Evolutionary conservation across 768 basidiomycete species (phyloP).

Genomic region (Pholiota conissans): DNA sequence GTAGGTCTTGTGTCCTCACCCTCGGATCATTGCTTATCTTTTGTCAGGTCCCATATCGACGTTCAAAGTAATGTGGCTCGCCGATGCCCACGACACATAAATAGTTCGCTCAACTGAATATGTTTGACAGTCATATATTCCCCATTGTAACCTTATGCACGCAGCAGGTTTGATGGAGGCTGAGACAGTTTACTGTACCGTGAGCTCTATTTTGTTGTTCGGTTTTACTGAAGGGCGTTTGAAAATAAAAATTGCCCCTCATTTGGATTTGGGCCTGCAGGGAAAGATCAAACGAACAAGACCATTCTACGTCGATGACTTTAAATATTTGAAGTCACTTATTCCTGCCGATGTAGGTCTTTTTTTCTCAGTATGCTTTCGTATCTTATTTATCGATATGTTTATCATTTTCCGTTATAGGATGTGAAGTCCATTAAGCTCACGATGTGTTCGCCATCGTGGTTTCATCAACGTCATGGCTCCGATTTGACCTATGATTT

Average conservation of each 20-base stretch:
- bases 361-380: not conserved
- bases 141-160: slow-evolving; percentile 44
- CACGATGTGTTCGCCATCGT: slow-evolving; percentile 70
- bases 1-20: slow-evolving; percentile 27
- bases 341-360: slow-evolving; percentile 52
- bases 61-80: slow-evolving; percentile 43
- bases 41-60: slow-evolving; percentile 42
- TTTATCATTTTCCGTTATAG: slow-evolving; percentile 26
- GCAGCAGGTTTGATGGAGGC: slow-evolving; percentile 38
- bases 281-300: slow-evolving; percentile 63
- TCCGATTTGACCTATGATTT: slow-evolving; percentile 55
- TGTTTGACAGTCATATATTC: slow-evolving; percentile 40
- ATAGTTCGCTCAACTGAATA: slow-evolving; percentile 5
- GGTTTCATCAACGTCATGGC: slow-evolving; percentile 72
- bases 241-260: not conserved
- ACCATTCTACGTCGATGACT: slow-evolving; percentile 65
- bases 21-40: slow-evolving; percentile 6
- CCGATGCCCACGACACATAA: not conserved
- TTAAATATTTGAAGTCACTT: slow-evolving; percentile 56
- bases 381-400: slow-evolving; percentile 4
- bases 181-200: slow-evolving; percentile 44
- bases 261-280: slow-evolving; percentile 25
- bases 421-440: slow-evolving; percentile 71
- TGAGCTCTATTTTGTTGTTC: slow-evolving; percentile 27
- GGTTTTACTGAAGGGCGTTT: not conserved